Evolutionary conservation across 108 stramenopile species (phyloP).

Genomic region (Bacterosira constricta): DNA sequence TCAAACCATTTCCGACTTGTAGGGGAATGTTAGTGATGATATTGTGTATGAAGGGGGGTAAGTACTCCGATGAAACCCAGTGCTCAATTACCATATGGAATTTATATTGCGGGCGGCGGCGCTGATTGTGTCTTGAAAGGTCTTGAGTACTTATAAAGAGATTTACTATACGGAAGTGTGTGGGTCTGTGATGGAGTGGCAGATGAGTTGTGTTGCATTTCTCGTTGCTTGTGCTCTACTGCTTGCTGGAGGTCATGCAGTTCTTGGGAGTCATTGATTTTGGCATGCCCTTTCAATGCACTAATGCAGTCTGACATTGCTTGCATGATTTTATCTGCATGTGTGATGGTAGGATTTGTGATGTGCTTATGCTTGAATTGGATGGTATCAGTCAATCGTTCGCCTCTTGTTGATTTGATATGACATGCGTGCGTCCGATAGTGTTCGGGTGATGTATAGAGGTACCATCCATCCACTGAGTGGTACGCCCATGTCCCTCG

Average conservation of each 20-base stretch:
- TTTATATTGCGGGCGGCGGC: no score
- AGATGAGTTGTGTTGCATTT: no score
- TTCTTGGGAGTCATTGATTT: neutral
- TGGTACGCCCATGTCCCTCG: constrained; percentile 38
- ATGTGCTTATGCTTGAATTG: constrained; percentile 25
- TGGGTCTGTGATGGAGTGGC: no score
- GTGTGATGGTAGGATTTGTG: constrained; percentile 10
- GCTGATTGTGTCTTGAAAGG: no score
- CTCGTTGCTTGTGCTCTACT: neutral
- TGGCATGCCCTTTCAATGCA: neutral
- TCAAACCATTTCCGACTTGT: no score
- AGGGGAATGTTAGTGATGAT: no score
- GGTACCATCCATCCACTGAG: constrained; percentile 40
- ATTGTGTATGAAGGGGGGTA: no score
- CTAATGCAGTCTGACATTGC: constrained; percentile 1
- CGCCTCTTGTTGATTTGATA: constrained; percentile 1
- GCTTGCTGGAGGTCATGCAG: neutral
- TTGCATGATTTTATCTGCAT: constrained; percentile 17
- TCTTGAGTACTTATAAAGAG: no score
- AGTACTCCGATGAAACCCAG: no score
- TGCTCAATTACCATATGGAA: no score
- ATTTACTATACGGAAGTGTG: no score
- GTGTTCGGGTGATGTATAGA: constrained; percentile 17
- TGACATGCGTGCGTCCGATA: neutral
- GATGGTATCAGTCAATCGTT: neutral